Base-by-base conservation (phyloP, 2,329 filamentous ascomycete genomes). In the Penicillium sp. region DNA sequence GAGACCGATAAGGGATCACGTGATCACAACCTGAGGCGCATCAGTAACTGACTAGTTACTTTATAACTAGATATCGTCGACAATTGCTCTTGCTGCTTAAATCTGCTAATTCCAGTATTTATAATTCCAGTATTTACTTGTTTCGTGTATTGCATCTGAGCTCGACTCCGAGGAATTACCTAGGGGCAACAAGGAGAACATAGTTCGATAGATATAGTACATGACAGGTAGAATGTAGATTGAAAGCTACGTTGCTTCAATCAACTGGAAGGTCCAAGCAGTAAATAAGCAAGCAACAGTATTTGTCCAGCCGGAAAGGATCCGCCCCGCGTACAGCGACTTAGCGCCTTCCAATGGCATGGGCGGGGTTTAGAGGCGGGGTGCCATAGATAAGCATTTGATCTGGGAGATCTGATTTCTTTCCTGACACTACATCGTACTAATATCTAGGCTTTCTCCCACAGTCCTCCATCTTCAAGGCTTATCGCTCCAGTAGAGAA, bases 321-420 rank as follows among this genome's bases (percentile, higher is more conserved):
- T 31, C 42, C 31, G 37, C 15, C 15, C 15, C 15, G 15, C 15
- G 15, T 18, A 40, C 1, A 3, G 4, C 15, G 39, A 38, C 28
- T 38, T 29, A 7, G 24, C 38, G 45, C 56, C 57, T 60, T 59
- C 57, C 54, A 52, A 49, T 47, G 33, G 59, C 56, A 60, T 8
- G 31, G 20, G 51, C 46, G 51, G 49, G 49, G 49, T 47, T 47
- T 24, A n/a, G 46, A 41, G 38, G 55, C 38, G 49, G 55, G 46
- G 46, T 38, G 13, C 27, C 47, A 44, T 42, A 53, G 54, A 59
- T 60, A 60, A 57, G 56, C 15, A 20, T n/a, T 47, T 29, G 46
- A 45, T 27, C 4, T 25, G 24, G 27, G 20, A 33, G n/a, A 27
- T 41, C 37, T 10, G 32, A 9, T 15, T 10, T 35, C 15, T 35